phyloP scores from a whole-genome alignment of 2,329 filamentous ascomycete species.

The Zymoseptoria brevis region DNA sequence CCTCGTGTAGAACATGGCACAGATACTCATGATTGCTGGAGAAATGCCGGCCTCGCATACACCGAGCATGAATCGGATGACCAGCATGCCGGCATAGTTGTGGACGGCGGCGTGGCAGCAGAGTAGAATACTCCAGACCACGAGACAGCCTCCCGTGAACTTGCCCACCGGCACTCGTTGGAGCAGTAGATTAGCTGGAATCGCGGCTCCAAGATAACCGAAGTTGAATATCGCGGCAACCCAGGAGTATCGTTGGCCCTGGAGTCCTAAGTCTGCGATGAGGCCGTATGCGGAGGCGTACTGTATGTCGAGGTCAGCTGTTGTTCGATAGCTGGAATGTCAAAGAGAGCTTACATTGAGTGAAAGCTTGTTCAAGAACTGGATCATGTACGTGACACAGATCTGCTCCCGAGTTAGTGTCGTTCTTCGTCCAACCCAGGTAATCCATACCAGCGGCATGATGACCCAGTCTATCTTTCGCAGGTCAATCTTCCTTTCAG shows the following conservation, averaged over 20 bases:
- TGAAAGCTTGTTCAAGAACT: conserved; percentile 17
- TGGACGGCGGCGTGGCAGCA: conserved; percentile 29
- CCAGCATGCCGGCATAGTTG: conserved; percentile 29
- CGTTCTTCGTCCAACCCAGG: background rate
- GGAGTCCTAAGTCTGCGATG: conserved; percentile 22
- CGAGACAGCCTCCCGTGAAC: conserved; percentile 16
- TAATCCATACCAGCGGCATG: conserved; percentile 36
- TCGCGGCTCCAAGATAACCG: conserved; percentile 37
- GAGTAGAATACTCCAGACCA: conserved; percentile 29
- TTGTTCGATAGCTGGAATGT: conserved; percentile 4
- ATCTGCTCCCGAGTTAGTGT: conserved; percentile 29
- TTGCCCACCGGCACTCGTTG: conserved; percentile 12
- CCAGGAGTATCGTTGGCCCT: conserved; percentile 35
- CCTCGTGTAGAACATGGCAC: conserved; percentile 31
- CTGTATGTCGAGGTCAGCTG: conserved; percentile 1
- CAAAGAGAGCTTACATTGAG: conserved; percentile 6
- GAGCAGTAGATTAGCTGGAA: conserved; percentile 31
- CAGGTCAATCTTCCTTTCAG: background rate
- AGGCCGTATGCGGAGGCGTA: conserved; percentile 11
- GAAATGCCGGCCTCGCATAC: conserved; percentile 29
- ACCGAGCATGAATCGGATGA: conserved; percentile 32
- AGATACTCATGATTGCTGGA: conserved; percentile 35
- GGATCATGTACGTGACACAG: conserved; percentile 37
- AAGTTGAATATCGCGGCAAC: conserved; percentile 39
- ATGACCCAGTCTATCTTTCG: conserved; percentile 41